Percentiles rank a stretch among this genome's conserved stretches.
These are phyloP conservation scores for Kurtzmaniella quercitrusa DNA, from an alignment of 1,139 yeast species.

Conservation along the genomic window DNA sequence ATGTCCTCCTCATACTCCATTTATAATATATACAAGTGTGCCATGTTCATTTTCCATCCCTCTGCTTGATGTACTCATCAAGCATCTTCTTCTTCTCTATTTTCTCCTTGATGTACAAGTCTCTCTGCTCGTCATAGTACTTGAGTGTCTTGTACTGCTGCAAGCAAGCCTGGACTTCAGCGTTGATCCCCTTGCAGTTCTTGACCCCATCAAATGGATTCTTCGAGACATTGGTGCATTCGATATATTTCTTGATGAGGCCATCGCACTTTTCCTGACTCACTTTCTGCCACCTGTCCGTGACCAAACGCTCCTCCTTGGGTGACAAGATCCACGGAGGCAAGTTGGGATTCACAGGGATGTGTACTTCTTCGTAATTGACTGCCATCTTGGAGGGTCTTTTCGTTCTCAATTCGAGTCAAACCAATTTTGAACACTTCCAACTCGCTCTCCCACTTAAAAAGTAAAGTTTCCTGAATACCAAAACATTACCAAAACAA, in stretches of 20 bases:
- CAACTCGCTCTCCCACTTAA: too few species aligned
- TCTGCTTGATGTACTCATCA: slow-evolving; percentile 7
- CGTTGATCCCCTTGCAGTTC: slow-evolving; percentile 35
- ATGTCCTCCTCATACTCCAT: too few species aligned
- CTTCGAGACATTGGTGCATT: slow-evolving; percentile 33
- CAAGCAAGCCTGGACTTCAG: slow-evolving; percentile 49
- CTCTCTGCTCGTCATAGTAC: slow-evolving; percentile 70
- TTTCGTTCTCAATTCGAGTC: neutral
- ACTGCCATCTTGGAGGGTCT: neutral
- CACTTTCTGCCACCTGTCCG: slow-evolving; percentile 71
- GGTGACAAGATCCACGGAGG: slow-evolving; percentile 89
- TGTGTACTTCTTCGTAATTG: slow-evolving; percentile 32
- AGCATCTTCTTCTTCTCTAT: slow-evolving; percentile 28
- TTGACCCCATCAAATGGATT: slow-evolving; percentile 62
- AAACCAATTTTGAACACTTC: too few species aligned
- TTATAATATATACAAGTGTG: too few species aligned
- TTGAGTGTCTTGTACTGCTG: slow-evolving; percentile 61
- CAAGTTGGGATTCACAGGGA: slow-evolving; percentile 44
- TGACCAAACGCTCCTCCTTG: slow-evolving; percentile 75
- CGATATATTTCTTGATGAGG: slow-evolving; percentile 47
- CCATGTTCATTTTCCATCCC: slow-evolving; percentile 3
- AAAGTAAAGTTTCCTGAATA: too few species aligned
- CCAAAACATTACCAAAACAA: slow-evolving; percentile 4
- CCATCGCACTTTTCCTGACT: slow-evolving; percentile 73
- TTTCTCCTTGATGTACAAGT: slow-evolving; percentile 55